Evolutionary conservation across 768 basidiomycete genomes (phyloP).

Genomic region (Leucocoprinus leucothites): DNA sequence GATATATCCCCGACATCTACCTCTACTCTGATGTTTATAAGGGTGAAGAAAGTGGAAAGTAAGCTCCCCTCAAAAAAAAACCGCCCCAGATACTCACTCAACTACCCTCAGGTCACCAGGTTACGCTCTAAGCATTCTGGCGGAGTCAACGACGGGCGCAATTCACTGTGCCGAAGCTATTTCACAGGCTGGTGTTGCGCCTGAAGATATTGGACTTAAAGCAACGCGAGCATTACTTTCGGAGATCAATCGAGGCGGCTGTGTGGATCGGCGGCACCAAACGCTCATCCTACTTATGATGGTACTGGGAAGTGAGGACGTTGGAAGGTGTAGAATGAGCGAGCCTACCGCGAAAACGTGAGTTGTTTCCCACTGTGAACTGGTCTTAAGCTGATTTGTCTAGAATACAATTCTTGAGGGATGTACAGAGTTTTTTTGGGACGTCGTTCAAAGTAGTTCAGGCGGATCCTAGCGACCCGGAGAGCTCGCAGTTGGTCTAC

Average conservation of each 20-base stretch:
- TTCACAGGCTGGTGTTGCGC: slow-evolving; percentile 78
- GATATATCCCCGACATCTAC: slow-evolving; percentile 97
- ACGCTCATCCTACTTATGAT: slow-evolving; percentile 82
- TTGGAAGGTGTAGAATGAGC: slow-evolving; percentile 84
- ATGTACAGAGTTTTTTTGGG: slow-evolving; percentile 79
- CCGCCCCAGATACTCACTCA: no score
- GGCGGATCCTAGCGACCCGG: slow-evolving; percentile 48
- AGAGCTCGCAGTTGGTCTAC: slow-evolving; percentile 64
- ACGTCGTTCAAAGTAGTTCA: slow-evolving; percentile 89
- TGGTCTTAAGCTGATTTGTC: background rate
- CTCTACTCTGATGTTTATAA: slow-evolving; percentile 98
- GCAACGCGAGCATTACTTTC: slow-evolving; percentile 76
- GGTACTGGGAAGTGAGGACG: slow-evolving; percentile 97
- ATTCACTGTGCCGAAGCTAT: slow-evolving; percentile 86
- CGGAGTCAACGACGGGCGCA: slow-evolving; percentile 89
- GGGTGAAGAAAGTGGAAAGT: slow-evolving; percentile 97
- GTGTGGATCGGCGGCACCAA: slow-evolving; percentile 90
- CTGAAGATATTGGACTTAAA: slow-evolving; percentile 88
- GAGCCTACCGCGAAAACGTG: slow-evolving; percentile 81
- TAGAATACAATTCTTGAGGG: slow-evolving; percentile 91
- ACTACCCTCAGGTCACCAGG: slow-evolving; percentile 76
- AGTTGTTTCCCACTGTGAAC: no score
- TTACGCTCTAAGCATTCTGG: slow-evolving; percentile 86
- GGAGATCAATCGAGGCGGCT: slow-evolving; percentile 82
- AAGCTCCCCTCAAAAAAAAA: slow-evolving; percentile 25